Evolutionary conservation across 2,329 filamentous ascomycete species (phyloP), one percentile per base, ranked within the genome.

Genomic region (Alternaria gansuensis): DNA sequence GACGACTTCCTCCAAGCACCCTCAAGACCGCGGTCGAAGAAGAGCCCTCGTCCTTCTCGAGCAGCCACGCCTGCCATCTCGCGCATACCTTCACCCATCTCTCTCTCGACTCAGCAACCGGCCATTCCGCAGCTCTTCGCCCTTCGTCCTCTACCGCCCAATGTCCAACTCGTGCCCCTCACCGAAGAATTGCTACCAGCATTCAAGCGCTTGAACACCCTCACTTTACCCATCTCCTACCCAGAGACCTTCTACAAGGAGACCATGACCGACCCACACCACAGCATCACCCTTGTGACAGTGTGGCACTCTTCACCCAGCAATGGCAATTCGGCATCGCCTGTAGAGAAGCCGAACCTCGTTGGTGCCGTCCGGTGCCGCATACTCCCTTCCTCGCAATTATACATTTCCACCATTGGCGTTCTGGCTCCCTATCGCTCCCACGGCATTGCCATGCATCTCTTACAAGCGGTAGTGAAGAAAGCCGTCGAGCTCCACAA

Each of bases 331-430:
- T 31, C 57, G 8, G 29, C 57, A 13, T 11, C 50, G 6, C 39
- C 59, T 65, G 14, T 49, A 21, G 58, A 68, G 14, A 71, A 67
- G 37, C 77, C 78, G 2, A 75, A 73, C 21, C 71, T 83, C 7
- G 72, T 83, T 8, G 82, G 79, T 28, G 82, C 80, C 26, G 79
- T 83, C 44, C 79, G 82, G 34, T 83, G 82, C 64, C 78, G 80
- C 24, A 68, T 83, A 9, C 72, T 83, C 8, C 63, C 72, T 57
- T 60, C 70, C 31, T 72, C 62, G 53, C 78, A 78, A 58, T 78
- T 89, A 29, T 89, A 89, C 74, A 85, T 89, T 52, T 84, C 86
- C 58, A 88, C 86, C 0, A 77, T 89, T 5, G 82, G 83, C 36
- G 76, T 88, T 2, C 80, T 88, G 2, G 84, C 86, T 0, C 85